Base-by-base conservation (phyloP, 345 rosid genomes). In the Iberis pinnata region DNA sequence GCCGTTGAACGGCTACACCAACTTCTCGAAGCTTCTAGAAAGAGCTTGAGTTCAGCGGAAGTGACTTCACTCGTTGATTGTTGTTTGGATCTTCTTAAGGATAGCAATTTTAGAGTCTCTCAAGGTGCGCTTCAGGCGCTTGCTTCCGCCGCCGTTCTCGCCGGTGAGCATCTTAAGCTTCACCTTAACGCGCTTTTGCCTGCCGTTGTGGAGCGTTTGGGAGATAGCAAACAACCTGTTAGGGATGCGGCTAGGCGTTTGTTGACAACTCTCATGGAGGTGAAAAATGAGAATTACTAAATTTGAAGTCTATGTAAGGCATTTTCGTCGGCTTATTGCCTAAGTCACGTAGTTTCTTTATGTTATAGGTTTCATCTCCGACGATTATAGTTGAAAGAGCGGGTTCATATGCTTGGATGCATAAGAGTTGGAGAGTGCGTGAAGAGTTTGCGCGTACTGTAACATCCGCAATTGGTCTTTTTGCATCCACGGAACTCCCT, bases 191-290 rank as follows among this genome's bases (percentile, higher is more conserved):
- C 94, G 7, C 86, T 92, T 11, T 86, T 88, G 10, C 97, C 98
- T 3, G 94, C 97, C 24, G 97, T 76, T 8, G 98, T 92, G 0
- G 98, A 92, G 70, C 77, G 98, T 2, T 68, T 88, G 17, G 98
- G 97, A 6, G 97, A 92, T 43, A 78, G 75, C 16, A 92, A 88
- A 56, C 98, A 92, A 62, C 98, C 98, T 0, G 98, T 92, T 22
- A 67, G 98, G 18, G 97, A 92, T 56, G 97, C 98, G 12, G 97
- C 98, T 5, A 77, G 97, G 63, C 83, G 99, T 20, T 71, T 92
- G 40, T 60, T 92, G 70, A 86, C 89, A 14, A 92, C 99, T 56
- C 88, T 92, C n/a, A 92, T 92, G 99, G 97, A 92, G 99, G 98
- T 88, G 9, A 56, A 1, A 8, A 9, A 97, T 88, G 9, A 56